Evolutionary conservation across 1,284 basidiomycete genomes (phyloP), one percentile per base, ranked within the genome.

Genomic region (Sparassis latifolia): DNA sequence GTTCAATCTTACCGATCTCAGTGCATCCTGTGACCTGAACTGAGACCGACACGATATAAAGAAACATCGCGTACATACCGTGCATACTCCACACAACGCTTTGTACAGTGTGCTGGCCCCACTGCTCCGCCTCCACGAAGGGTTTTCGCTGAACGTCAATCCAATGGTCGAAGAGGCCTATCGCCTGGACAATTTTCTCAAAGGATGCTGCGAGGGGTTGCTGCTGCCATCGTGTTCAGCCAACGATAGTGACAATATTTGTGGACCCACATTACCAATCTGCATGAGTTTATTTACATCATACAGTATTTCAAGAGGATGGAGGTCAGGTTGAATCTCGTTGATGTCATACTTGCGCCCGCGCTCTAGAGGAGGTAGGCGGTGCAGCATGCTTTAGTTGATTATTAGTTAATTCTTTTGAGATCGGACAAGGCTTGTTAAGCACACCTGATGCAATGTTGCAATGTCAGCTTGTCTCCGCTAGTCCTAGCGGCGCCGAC

Each of bases 241-340:
- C 10, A 39, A n/a, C 39, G 29, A 7, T 4, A 33, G 47, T 29
- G 40, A 47, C 29, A 29, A 12, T 12, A 37, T 7, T 12, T 31
- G 4, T 10, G 4, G 12, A 60, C 67, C 3, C 60, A 82, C 80
- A 62, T 79, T 71, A 55, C 73, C 66, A 42, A 79, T 73, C 45
- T 79, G 74, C 53, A 86, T 64, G 4, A 86, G 70, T 61, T 86
- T 86, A 58, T 74, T 74, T 12, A 82, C 77, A 56, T 91, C 89
- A 60, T 76, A 83, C 33, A 91, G 71, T 33, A 90, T 74, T 64
- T 91, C 88, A 3, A 82, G 69, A 7, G 89, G 86, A 58, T 89
- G 82, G 41, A 89, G 70, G 56, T 86, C 79, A 2, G 83, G 77
- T 62, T 90, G 86, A n/a, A 89, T 76, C 64, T 86, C 83, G 59